Evolutionary conservation across 345 rosid species (phyloP), one percentile per base, ranked within the genome.

Genomic region (Anacardium occidentale): DNA sequence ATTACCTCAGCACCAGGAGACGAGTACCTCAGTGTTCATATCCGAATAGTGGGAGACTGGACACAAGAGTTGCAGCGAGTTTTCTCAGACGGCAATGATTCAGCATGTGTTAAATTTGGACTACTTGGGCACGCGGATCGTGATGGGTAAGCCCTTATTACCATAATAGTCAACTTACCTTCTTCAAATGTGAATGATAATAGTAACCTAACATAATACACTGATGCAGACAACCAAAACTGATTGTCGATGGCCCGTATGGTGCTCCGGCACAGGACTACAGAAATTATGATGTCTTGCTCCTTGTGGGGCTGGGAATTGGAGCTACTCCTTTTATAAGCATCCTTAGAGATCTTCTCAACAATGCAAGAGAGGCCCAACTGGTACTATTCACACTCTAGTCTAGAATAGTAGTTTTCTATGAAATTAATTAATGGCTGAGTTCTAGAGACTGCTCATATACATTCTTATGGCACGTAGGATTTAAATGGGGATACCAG

Each of bases 201-300:
- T 64, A 44, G 70, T 11, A 17, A 71, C 21, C 60, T 70, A 71
- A 68, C 57, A 67, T 42, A 66, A 57, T 69, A 56, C 11, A 70
- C 47, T 78, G 50, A 13, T 83, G 85, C 91, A 94, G 98, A 66
- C 92, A 79, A 69, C 97, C 95, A 0, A 90, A 78, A 72, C 71
- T 94, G 69, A 78, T 81, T 15, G 86, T 91, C 10, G 99, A 92
- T 63, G 99, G 99, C 67, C 99, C 99, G 9, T 95, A 91, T 17
- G 99, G 99, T 32, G 97, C 99, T 50, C 97, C 98, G 21, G 97
- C 99, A 40, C 99, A 95, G 67, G 98, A 95, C 86, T 92, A 92
- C 82, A 80, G 75, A 74, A 92, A 87, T 42, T 92, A 95, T 37
- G 97, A 95, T 60, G 98, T 95, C 66, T 82, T 95, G 82, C 97